These are phyloP conservation scores for Erysimum cheiranthoides DNA, from an alignment of 345 rosid species.

Conservation along the genomic window DNA sequence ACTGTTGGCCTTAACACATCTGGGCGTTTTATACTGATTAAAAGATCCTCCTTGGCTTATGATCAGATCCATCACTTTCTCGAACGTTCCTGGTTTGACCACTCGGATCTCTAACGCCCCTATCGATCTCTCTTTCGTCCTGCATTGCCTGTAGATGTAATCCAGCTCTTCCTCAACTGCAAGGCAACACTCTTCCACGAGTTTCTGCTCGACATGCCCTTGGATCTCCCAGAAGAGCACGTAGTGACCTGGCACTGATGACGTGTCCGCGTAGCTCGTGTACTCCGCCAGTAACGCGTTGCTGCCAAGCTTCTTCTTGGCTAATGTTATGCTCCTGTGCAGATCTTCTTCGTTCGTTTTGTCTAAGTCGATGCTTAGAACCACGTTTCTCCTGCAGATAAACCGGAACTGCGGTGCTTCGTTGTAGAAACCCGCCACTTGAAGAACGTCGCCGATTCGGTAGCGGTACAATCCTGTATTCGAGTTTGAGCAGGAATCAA, in stretches of 20 bases:
- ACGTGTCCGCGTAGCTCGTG: slow-evolving; percentile 80
- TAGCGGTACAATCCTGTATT: slow-evolving; percentile 83
- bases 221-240: slow-evolving; percentile 89
- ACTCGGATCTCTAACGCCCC: slow-evolving; percentile 86
- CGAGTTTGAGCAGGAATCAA: too few species aligned
- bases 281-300: slow-evolving; percentile 76
- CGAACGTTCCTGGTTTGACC: slow-evolving; percentile 70
- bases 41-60: slow-evolving; percentile 84
- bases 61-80: slow-evolving; percentile 81
- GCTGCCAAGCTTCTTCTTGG: slow-evolving; percentile 59
- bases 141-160: slow-evolving; percentile 78
- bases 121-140: slow-evolving; percentile 82
- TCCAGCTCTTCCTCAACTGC: slow-evolving; percentile 79
- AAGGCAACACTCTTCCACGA: slow-evolving; percentile 80
- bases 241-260: slow-evolving; percentile 86
- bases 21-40: slow-evolving; percentile 91
- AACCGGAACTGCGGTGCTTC: slow-evolving; percentile 85
- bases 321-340: slow-evolving; percentile 70
- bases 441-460: slow-evolving; percentile 88
- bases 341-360: slow-evolving; percentile 95
- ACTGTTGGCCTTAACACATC: slow-evolving; percentile 72
- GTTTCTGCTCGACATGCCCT: slow-evolving; percentile 41
- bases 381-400: slow-evolving; percentile 79
- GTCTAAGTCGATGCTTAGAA: slow-evolving; percentile 84
- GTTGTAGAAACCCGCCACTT: slow-evolving; percentile 81